phyloP scores from a whole-genome alignment of 768 basidiomycete genomes.

The Amyloporia xantha region DNA sequence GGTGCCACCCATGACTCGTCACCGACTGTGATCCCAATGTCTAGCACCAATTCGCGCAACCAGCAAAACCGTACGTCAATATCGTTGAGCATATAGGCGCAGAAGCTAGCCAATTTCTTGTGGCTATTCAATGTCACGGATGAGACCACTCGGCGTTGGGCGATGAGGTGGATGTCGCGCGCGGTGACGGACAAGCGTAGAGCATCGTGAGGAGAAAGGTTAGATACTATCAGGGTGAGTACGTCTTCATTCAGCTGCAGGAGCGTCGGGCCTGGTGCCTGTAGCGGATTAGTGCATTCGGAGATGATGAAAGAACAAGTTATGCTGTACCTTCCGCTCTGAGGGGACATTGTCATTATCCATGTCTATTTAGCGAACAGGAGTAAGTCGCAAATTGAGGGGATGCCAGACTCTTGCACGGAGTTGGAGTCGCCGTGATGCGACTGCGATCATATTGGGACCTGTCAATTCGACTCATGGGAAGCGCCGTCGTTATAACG shows the following conservation, averaged over 20 bases:
- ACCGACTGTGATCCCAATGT: neutral
- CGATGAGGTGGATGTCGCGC: neutral
- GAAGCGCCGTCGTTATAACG: no score
- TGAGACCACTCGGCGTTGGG: neutral
- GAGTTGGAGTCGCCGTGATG: no score
- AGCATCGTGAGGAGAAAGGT: neutral
- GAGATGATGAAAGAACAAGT: no score
- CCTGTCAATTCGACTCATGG: no score
- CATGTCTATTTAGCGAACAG: no score
- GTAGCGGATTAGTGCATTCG: no score
- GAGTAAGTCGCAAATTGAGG: no score
- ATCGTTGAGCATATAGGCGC: slow-evolving; percentile 1
- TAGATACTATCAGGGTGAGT: neutral
- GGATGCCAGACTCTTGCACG: no score
- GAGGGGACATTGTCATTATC: no score
- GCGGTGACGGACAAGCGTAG: neutral
- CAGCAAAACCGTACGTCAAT: neutral
- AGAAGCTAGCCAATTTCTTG: neutral
- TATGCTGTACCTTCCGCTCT: no score
- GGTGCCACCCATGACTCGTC: neutral
- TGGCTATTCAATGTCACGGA: neutral
- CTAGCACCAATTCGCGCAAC: neutral
- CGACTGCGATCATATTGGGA: no score
- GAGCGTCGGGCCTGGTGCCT: no score
- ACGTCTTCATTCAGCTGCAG: slow-evolving; percentile 4